Evolutionary conservation across 2,329 filamentous ascomycete species (phyloP), one percentile per base, ranked within the genome.

Genomic region (Penicillium sp.): DNA sequence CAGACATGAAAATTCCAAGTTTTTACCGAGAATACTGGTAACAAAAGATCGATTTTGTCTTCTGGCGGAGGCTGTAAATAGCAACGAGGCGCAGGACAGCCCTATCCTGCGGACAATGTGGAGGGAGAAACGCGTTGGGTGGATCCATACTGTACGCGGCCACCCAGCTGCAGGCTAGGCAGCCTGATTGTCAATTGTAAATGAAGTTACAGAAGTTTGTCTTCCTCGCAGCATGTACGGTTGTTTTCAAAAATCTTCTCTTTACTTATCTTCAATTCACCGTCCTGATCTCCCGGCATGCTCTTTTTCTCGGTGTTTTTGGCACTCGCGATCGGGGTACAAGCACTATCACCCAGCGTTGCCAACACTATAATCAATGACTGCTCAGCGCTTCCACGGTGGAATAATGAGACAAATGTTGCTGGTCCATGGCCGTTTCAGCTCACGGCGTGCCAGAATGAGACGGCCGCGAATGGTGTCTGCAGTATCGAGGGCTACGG

Each of bases 341-440:
- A 51, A 46, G 60, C 54, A 14, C 54, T 54, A 3, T 27, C 58
- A 7, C 60, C 39, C n/a, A 18, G 35, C 35, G n/a, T 27, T 16
- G 51, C 46, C 1, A 37, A 55, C 6, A 47, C 40, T 10, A 18
- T 53, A 2, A 31, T 64, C 16, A 53, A 43, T 9, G 50, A 41
- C 47, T 64, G 62, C 49, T 51, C 58, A 2, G 19, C 44, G 18
- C 54, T 64, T 4, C 62, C 62, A 2, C 50, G 19, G 4, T 64
- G 56, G 35, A 58, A 61, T 33, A 54, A 59, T 3, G 47, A 47
- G 11, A 61, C 60, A 10, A 55, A 52, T 18, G 60, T 61, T 13
- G 62, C 62, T 3, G 62, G 62, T 3, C 62, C 62, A 0, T 64
- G 62, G 62, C 55, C 54, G 2, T 36, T 64, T 19, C 50, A 50